Base-by-base conservation (phyloP, 257 asterid species). In the Nicotiana sylvestris region DNA sequence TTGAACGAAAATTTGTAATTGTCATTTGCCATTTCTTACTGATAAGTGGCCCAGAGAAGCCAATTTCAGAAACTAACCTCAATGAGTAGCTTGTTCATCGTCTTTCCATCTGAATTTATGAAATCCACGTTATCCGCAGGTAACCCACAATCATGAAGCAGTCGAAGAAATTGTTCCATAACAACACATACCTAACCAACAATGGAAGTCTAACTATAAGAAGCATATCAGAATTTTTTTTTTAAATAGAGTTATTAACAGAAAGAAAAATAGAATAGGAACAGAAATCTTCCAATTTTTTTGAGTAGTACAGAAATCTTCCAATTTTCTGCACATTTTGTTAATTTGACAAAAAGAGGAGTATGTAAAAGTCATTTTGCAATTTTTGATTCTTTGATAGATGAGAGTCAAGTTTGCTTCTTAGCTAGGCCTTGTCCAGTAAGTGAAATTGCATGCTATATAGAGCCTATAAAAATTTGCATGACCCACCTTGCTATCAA, bases 61-160 rank as follows among this genome's bases (percentile, higher is more conserved):
- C 27, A 62, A 83, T 68, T 77, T 51, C 55, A 66, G 66, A 65
- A 82, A 87, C 92, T 51, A 70, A 96, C 99, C 98, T 96, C 95
- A 90, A 89, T 18, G 62, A 96, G 95, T 78, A 96, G 89, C 82
- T 90, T 92, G 88, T 94, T 96, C 99, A 94, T 93, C 35, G 93
- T 90, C 77, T 84, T 89, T 77, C 98, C 99, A 86, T 93, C 98
- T 6, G 98, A 94, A 78, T 96, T 96, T 4, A 96, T 85, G 90
- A 93, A 96, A 86, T 96, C 99, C 70, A 93, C 98, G 83, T 96
- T 98, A 66, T 87, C 91, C 83, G 65, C 10, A 21, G 98, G 99
- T 85, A 96, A 89, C 81, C 99, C 99, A 82, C 98, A 89, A 39
- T 92, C 92, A 81, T 96, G 99, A 83, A 96, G 98, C 80, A 96